Conservation (phyloP, 805 yeast genomes). For the Yamadazyma akitaensis region DNA sequence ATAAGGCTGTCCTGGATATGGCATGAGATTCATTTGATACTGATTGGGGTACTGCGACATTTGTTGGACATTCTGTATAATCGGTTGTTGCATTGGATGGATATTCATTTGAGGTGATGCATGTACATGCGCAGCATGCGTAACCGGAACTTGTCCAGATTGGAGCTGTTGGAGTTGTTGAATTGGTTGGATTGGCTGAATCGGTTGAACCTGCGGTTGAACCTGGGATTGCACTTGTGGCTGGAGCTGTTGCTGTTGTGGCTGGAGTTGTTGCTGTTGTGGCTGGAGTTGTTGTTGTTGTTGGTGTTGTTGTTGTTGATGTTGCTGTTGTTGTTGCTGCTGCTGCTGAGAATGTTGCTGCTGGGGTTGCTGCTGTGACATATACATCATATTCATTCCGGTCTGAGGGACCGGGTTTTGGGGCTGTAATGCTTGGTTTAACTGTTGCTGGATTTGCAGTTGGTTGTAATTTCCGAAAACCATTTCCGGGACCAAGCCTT, state of each 20-base stretch:
- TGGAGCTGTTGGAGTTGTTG: background rate
- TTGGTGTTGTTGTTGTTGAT: conserved; percentile 5
- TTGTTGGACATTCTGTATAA: background rate
- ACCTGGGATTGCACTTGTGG: conserved; percentile 9
- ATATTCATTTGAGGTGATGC: conserved; percentile 1
- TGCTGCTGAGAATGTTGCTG: conserved; percentile 11
- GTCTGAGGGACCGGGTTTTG: conserved; percentile 11
- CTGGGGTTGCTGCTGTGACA: background rate
- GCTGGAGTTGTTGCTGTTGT: conserved; percentile 14
- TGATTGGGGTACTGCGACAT: conserved; percentile 1
- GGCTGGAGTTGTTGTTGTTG: conserved; percentile 12
- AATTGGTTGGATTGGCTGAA: conserved; percentile 2
- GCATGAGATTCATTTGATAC: conserved; percentile 8
- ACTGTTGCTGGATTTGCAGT: conserved; percentile 13
- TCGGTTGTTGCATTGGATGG: background rate
- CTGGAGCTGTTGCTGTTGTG: conserved; percentile 11
- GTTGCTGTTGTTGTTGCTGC: conserved; percentile 14
- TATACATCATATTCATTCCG: background rate
- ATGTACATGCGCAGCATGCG: too few relatives aligned
- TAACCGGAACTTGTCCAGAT: background rate
- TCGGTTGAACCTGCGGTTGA: conserved; percentile 1
- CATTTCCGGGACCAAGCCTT: conserved; percentile 7
- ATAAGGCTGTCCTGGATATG: background rate
- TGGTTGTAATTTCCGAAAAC: conserved; percentile 9
- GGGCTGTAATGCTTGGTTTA: conserved; percentile 16